A percentile compares a stretch with the other conserved stretches of the same genome.
Conservation (phyloP, 257 asterid species). For the Scutellaria minor region DNA sequence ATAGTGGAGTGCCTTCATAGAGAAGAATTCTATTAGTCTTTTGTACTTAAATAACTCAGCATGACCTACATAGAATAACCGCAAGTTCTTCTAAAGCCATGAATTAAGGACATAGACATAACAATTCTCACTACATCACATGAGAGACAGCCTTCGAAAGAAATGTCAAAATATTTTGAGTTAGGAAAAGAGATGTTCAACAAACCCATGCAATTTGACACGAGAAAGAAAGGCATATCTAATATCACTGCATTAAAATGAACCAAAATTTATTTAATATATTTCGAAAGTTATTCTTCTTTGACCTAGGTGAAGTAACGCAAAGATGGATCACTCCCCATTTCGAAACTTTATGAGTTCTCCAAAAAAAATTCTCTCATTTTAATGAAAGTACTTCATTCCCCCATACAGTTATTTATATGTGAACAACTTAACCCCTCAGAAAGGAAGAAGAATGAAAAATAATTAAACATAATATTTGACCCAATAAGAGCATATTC, state of each 20-base stretch:
- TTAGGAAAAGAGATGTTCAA: neutral
- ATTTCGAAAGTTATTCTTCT: neutral
- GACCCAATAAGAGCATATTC: too few species aligned
- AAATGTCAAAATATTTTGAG: neutral
- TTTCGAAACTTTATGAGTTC: too few species aligned
- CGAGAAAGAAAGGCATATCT: neutral
- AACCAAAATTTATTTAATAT: neutral
- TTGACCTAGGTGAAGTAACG: too few species aligned
- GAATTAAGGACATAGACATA: neutral
- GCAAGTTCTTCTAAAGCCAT: neutral
- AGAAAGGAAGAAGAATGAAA: too few species aligned
- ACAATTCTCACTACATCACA: neutral
- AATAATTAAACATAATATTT: too few species aligned
- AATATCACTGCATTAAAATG: too few species aligned
- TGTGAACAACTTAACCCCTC: too few species aligned
- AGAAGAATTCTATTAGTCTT: slow-evolving; percentile 3
- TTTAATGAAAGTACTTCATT: too few species aligned
- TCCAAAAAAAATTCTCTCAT: too few species aligned
- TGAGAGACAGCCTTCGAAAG: neutral
- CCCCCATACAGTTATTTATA: too few species aligned
- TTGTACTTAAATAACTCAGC: neutral
- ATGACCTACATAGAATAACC: neutral
- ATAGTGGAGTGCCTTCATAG: slow-evolving; percentile 45
- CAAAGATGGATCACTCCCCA: too few species aligned
- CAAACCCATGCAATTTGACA: slow-evolving; percentile 14